Evolutionary conservation across 2,329 filamentous ascomycete genomes (phyloP), one percentile per base, ranked within the genome.

Genomic region (Didymella arachidicola): DNA sequence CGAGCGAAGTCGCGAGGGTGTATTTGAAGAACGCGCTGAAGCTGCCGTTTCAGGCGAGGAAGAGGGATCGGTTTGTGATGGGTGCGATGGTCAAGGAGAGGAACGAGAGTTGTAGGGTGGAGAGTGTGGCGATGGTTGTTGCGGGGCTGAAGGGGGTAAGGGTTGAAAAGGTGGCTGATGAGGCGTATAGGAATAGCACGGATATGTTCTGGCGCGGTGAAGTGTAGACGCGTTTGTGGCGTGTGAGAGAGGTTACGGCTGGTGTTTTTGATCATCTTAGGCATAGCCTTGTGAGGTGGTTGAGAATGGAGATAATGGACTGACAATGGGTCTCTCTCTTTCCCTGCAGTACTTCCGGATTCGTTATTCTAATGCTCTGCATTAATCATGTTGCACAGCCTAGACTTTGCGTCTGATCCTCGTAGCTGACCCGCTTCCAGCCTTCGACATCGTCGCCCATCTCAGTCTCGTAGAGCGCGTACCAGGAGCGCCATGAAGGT

Each of bases 61-160:
- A 84, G 71, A 80, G 76, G 60, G 80, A 83, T 43, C 83, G 81
- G 63, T 85, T 81, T 61, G 75, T 80, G 46, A 34, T 61, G 7
- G 78, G 76, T 0, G 71, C 72, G 30, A 82, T 84, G 80, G 76
- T 84, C 2, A 85, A 84, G 62, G 79, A 80, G 56, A 70, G 81
- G 39, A 84, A 84, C 59, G 82, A 84, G 64, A 83, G 81, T 46
- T 84, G 81, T 60, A 71, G 69, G 0, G 81, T 84, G 12, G 79
- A 79, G 39, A 71, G 78, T 44, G 81, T 84, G 32, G 82, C 80
- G 0, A 71, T 78, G 47, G 70, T 83, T 1, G 80, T 83, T 4
- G 82, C 82, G 2, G 82, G 82, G 7, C 53, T 84, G 48, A 83
- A 81, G 58, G 80, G 77, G 0, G 39, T 79, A 1, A 41, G 62